Percentiles rank a stretch among this genome's conserved stretches.
Conservation (phyloP, 805 yeast genomes). For the Candida railenensis region DNA sequence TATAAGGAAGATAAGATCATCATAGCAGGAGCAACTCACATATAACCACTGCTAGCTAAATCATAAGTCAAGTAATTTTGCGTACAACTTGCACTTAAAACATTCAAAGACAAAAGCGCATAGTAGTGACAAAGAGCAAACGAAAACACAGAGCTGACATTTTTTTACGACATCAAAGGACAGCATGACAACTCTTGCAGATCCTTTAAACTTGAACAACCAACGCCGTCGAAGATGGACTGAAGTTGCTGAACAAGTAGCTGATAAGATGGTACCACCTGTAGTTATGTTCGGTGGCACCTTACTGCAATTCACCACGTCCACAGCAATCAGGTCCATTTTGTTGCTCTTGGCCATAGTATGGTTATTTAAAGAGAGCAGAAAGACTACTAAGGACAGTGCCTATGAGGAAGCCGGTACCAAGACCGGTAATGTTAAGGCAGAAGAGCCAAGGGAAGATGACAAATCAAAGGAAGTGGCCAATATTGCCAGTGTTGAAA, state of each 20-base stretch:
- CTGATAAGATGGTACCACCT: background rate
- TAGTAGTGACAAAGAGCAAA: background rate
- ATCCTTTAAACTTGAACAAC: background rate
- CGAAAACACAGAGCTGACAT: too few species aligned
- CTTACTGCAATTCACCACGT: background rate
- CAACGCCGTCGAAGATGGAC: slow-evolving; percentile 5
- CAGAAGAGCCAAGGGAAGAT: background rate
- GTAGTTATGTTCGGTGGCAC: slow-evolving; percentile 2
- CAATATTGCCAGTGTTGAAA: background rate
- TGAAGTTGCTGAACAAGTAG: background rate
- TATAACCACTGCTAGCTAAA: too few species aligned
- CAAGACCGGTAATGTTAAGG: background rate
- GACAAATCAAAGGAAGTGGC: background rate
- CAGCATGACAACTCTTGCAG: background rate
- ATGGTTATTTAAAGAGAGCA: background rate
- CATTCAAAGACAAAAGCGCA: background rate
- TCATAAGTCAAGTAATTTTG: too few species aligned
- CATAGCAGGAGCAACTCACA: too few species aligned
- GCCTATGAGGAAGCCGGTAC: background rate
- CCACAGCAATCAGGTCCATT: background rate
- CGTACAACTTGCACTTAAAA: background rate
- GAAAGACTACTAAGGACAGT: background rate
- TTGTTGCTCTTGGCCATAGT: slow-evolving; percentile 4
- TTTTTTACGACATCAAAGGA: background rate
- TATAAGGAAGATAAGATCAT: too few species aligned